Evolutionary conservation across 495 filamentous ascomycete species (phyloP), one percentile per base, ranked within the genome.

Genomic region (Collariella sp.): DNA sequence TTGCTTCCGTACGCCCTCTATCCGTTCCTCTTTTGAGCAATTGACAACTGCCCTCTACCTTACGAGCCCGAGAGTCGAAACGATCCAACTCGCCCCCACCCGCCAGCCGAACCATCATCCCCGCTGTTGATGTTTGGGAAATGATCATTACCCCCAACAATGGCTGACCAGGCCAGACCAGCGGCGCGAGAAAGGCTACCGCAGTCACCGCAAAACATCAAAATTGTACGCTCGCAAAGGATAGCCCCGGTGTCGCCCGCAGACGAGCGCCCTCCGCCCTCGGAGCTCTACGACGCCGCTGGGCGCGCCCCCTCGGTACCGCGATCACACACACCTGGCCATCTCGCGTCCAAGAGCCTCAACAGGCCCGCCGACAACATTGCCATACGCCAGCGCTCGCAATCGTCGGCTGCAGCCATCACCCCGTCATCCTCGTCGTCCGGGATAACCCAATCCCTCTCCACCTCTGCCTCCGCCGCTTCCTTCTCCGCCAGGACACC

Each of bases 271-370:
- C 36, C 60, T 12, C 49, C 60, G 23, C 49, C 56, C 38, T 44
- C 40, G 20, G 57, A 61, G n/a, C 38, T 46, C 44, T 64, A 69
- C 54, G 60, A 66, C 46, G 55, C 55, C 16, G 46, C 46, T 47
- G 64, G 68, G 26, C 62, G 65, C 50, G 61, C 72, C 16, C 56
- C 69, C 24, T 63, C 68, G 50, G 61, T 73, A 23, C 62, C 63
- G 20, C 67, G 78, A 52, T 79, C 72, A 42, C 78, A 79, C 54
- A 79, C 77, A 0, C 77, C 77, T 4, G 77, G 77, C 48, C 77
- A 79, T 51, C 70, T 80, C 45, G 66, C 76, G 5, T 69, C 72
- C 36, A 77, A 73, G 65, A 70, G 72, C 56, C 65, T 72, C 35
- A 68, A 67, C 50, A 75, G 70, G 55, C 62, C 72, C 23, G 73